phyloP scores from a whole-genome alignment of 345 rosid species.

The Xanthoceras sorbifolium region DNA sequence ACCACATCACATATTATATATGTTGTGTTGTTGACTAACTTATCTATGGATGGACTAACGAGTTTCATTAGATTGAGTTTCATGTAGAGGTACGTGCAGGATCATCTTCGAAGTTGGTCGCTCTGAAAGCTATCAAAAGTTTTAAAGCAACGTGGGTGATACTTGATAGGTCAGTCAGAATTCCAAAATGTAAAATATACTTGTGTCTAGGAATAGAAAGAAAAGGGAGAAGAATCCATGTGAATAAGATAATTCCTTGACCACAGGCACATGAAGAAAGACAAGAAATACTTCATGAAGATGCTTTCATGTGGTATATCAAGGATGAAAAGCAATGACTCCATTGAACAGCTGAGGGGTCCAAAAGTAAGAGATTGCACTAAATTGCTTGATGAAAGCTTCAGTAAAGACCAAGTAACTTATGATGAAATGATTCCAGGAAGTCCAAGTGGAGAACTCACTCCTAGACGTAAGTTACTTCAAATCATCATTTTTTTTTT shows the following conservation, averaged over 20 bases:
- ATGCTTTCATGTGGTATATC: conserved; percentile 54
- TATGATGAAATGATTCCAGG: conserved; percentile 68
- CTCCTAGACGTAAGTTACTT: conserved; percentile 33
- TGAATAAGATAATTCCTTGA: not conserved
- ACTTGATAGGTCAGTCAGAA: conserved; percentile 53
- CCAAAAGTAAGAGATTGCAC: conserved; percentile 22
- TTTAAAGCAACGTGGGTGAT: conserved; percentile 55
- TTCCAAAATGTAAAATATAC: not conserved
- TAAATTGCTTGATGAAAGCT: conserved; percentile 6
- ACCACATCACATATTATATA: not conserved
- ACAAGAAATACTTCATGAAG: conserved; percentile 44
- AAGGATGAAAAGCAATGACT: conserved; percentile 46
- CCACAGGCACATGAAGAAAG: conserved; percentile 60
- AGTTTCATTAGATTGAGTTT: conserved; percentile 41
- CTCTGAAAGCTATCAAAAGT: conserved; percentile 37
- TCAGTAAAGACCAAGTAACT: conserved; percentile 22
- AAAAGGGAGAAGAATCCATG: not conserved
- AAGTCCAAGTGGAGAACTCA: conserved; percentile 12
- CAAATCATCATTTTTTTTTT: not conserved
- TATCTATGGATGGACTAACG: not conserved
- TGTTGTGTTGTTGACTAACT: no score
- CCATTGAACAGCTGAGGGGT: conserved; percentile 41
- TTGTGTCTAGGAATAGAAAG: not conserved
- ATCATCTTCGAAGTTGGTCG: conserved; percentile 34
- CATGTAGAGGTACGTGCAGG: conserved; percentile 43